Conservation (phyloP, 352 stramenopile genomes). For the Globisporangium apiculatum region DNA sequence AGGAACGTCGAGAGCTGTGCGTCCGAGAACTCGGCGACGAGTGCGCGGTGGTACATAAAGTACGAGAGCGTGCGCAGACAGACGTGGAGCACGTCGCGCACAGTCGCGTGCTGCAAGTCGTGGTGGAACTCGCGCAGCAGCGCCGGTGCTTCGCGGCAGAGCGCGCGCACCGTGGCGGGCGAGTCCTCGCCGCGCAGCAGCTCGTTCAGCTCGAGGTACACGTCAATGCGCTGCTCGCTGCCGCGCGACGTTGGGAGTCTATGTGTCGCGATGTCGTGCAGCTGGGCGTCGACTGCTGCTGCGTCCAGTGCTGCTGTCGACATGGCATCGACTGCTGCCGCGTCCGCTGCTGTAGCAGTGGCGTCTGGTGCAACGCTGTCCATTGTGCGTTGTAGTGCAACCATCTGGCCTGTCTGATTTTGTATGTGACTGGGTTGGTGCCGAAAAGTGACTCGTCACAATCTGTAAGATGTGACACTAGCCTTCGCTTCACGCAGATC, state of each 20-base stretch:
- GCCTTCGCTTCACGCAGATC: too few species aligned
- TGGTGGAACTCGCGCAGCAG: constrained; percentile 36
- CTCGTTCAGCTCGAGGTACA: constrained; percentile 48
- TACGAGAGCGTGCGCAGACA: constrained; percentile 61
- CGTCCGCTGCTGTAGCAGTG: background rate
- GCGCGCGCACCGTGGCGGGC: constrained; percentile 26
- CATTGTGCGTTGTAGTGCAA: too few species aligned
- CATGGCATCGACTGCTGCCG: background rate
- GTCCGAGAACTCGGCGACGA: constrained; percentile 31
- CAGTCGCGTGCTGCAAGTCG: constrained; percentile 37
- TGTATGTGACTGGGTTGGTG: background rate
- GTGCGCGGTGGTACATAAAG: constrained; percentile 44
- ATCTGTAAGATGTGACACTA: background rate
- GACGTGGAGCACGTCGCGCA: constrained; percentile 30
- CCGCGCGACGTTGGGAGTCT: constrained; percentile 28
- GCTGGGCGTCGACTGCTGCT: constrained; percentile 6
- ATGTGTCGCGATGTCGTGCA: constrained; percentile 24
- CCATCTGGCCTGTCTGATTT: too few species aligned
- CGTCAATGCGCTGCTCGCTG: constrained; percentile 35
- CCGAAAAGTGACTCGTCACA: background rate
- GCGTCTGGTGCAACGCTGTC: background rate
- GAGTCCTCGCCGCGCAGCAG: constrained; percentile 55
- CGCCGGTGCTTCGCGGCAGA: constrained; percentile 24
- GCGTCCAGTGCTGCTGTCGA: background rate
- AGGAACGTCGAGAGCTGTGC: constrained; percentile 34